Base-by-base conservation (phyloP, 1,139 yeast species). In the Ashbya aceris region DNA sequence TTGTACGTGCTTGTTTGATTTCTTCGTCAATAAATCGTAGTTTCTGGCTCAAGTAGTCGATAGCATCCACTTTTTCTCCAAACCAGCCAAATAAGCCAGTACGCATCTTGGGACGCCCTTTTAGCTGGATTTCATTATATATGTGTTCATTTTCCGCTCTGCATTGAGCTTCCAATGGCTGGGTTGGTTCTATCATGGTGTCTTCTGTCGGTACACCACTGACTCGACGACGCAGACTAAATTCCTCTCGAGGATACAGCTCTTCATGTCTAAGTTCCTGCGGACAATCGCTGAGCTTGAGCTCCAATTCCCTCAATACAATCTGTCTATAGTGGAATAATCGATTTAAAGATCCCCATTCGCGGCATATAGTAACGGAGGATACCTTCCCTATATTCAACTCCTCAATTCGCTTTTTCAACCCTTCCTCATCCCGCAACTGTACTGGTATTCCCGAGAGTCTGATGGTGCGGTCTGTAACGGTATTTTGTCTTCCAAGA, bases 401-500 rank as follows among this genome's bases (percentile, higher is more conserved):
- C 12, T 74, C 71, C 50, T 85, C 93, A 30, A 91, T 80, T 55
- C 85, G 91, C 36, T 77, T 72, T 45, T 75, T 79, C 51, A 91
- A 66, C 10, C 75, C 77, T 20, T 72, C 71, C 50, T 80, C 91
- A 41, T 78, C 79, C 44, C 96, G 68, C 32, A 87, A 65, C 40
- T 79, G 78, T 0, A 84, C 81, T 0, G 97, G 96, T n/a, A 91
- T 85, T 0, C 97, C 97, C 36, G 93, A 83, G 23, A 91, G 63
- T 45, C 93, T 69, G 42, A 91, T 83, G 0, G 98, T 91, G 55
- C 96, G 70, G 67, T 91, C 98, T 0, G 97, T 87, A 42, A 91
- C 76, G 6, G 96, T 82, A 59, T 84, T 83, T 59, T 89, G 97
- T 40, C 79, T 75, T 0, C 97, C 97, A 50, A 91, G 67, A 58